Conservation (phyloP, 768 basidiomycete genomes). For the Suillus fuscotomentosus region DNA sequence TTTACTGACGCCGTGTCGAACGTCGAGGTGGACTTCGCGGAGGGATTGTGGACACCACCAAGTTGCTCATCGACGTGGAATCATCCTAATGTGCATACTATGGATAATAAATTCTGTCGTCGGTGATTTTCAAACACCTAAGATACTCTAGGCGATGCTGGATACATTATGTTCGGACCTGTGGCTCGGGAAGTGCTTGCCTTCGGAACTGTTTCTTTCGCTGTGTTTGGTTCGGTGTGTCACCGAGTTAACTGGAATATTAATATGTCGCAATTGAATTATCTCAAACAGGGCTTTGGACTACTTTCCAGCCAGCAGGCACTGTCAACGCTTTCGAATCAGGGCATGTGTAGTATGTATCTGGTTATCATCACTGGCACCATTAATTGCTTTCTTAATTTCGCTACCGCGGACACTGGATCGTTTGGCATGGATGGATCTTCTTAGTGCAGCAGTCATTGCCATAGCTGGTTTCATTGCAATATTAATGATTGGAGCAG, state of each 20-base stretch:
- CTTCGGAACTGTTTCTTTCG: constrained; percentile 48
- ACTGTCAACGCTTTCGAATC: constrained; percentile 45
- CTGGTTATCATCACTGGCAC: constrained; percentile 47
- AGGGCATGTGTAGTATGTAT: constrained; percentile 45
- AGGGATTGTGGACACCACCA: constrained; percentile 35
- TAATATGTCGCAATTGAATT: neutral
- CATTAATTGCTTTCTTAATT: constrained; percentile 35
- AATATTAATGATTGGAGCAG: constrained; percentile 54
- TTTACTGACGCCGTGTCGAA: too few species aligned
- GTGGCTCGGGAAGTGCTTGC: constrained; percentile 45
- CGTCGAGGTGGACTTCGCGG: too few species aligned
- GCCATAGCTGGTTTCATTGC: constrained; percentile 43
- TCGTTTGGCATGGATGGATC: constrained; percentile 45
- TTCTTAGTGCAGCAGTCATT: constrained; percentile 43
- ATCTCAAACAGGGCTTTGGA: constrained; percentile 39
- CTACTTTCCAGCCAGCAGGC: constrained; percentile 53
- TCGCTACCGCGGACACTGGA: constrained; percentile 48
- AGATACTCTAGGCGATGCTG: constrained; percentile 43
- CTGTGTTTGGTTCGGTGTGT: constrained; percentile 41
- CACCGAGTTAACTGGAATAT: neutral
- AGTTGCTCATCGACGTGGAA: constrained; percentile 51
- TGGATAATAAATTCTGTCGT: constrained; percentile 33
- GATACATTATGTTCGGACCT: constrained; percentile 47
- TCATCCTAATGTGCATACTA: constrained; percentile 52
- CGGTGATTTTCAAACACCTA: neutral